Conservation (phyloP, 768 basidiomycete species). For the Tricholoma hemisulphureum region DNA sequence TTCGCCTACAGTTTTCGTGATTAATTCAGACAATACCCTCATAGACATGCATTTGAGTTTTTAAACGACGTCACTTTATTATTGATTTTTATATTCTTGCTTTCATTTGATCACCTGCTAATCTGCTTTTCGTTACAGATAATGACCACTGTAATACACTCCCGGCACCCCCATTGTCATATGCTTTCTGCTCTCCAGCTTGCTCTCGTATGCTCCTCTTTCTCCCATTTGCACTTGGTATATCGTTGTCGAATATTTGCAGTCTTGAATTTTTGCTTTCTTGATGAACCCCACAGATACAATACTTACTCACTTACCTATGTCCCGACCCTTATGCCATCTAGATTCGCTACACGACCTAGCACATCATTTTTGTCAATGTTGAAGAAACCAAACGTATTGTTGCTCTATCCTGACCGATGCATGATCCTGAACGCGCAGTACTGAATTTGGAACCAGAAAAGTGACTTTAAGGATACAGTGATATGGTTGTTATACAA, state of each 20-base stretch:
- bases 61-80: slow-evolving; percentile 15
- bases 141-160: slow-evolving; percentile 1
- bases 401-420: background rate
- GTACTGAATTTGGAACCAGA: background rate
- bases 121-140: slow-evolving; percentile 8
- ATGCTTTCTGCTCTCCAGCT: slow-evolving; percentile 15
- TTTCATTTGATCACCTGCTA: slow-evolving; percentile 13
- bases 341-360: slow-evolving; percentile 9
- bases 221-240: slow-evolving; percentile 10
- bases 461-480: background rate
- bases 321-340: slow-evolving; percentile 16
- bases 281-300: slow-evolving; percentile 8
- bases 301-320: slow-evolving; percentile 7
- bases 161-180: slow-evolving; percentile 8
- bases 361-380: background rate
- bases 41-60: slow-evolving; percentile 14
- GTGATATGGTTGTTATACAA: background rate
- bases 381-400: background rate
- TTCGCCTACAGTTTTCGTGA: slow-evolving; percentile 45
- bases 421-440: too few species aligned
- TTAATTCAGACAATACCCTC: slow-evolving; percentile 29
- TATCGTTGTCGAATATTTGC: slow-evolving; percentile 7
- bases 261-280: slow-evolving; percentile 18
- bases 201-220: slow-evolving; percentile 11
- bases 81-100: slow-evolving; percentile 18